Conservation (phyloP, 1,139 yeast species). For the Blastobotrys capitulatus region DNA sequence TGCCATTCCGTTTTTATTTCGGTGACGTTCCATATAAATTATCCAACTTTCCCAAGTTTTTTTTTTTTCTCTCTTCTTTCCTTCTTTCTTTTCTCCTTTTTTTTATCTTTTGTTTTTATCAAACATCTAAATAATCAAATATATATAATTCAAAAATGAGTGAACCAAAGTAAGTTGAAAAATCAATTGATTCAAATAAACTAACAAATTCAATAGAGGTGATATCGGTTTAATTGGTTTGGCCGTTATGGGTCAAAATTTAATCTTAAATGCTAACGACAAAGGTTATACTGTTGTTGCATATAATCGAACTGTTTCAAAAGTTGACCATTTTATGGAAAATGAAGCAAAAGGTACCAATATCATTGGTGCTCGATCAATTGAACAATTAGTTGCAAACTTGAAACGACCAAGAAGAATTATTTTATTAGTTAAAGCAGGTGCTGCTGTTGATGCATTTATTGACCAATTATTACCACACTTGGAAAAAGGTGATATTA, state of each 20-base stretch:
- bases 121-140: not conserved
- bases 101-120: not conserved
- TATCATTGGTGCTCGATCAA: constrained; percentile 91
- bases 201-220: constrained; percentile 44
- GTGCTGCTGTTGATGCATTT: constrained; percentile 88
- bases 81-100: not conserved
- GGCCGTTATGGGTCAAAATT: constrained; percentile 99
- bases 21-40: not conserved
- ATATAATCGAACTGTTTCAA: constrained; percentile 93
- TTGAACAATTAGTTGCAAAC: constrained; percentile 80
- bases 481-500: constrained; percentile 95
- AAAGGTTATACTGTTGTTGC: constrained; percentile 95
- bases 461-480: constrained; percentile 80
- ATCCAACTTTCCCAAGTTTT: not conserved
- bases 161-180: not conserved
- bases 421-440: constrained; percentile 93
- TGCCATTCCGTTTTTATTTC: not conserved
- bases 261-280: constrained; percentile 96
- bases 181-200: not conserved
- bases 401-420: constrained; percentile 97
- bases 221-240: constrained; percentile 98
- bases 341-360: constrained; percentile 95
- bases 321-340: constrained; percentile 88
- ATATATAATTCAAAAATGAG: not conserved
- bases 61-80: not conserved